These are phyloP conservation scores for Trichoderma parareesei DNA, from an alignment of 495 filamentous ascomycete species.

Conservation along the genomic window DNA sequence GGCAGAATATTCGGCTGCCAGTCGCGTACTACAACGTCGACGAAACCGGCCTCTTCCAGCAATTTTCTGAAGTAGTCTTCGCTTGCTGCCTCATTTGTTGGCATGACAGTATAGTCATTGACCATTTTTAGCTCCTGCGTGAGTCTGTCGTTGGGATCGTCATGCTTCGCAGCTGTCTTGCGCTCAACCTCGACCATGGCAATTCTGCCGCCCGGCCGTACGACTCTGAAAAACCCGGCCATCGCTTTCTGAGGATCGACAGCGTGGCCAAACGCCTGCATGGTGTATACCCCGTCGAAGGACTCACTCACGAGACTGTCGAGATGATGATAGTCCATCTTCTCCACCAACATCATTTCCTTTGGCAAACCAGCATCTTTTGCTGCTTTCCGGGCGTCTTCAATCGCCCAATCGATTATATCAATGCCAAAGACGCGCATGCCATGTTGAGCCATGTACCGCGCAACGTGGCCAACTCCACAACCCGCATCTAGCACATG, in stretches of 20 bases:
- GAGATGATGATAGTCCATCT: constrained; percentile 49
- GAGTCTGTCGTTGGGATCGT: constrained; percentile 17
- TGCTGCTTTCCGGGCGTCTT: constrained; percentile 35
- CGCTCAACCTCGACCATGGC: constrained; percentile 48
- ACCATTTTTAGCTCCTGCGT: constrained; percentile 30
- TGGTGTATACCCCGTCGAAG: constrained; percentile 49
- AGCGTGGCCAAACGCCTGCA: constrained; percentile 53
- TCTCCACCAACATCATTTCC: constrained; percentile 28
- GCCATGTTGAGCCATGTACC: constrained; percentile 34
- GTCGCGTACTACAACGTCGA: constrained; percentile 38
- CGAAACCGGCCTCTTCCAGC: constrained; percentile 43
- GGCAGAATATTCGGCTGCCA: constrained; percentile 43
- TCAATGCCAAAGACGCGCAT: constrained; percentile 43
- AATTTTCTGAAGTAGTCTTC: constrained; percentile 25
- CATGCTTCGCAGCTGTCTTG: constrained; percentile 19
- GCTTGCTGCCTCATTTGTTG: constrained; percentile 31
- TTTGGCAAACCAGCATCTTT: constrained; percentile 28
- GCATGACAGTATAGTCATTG: constrained; percentile 42
- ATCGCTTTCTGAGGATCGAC: constrained; percentile 41
- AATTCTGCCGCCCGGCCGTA: constrained; percentile 41
- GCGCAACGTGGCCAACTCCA: constrained; percentile 42
- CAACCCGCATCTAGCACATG: constrained; percentile 47
- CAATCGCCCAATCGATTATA: constrained; percentile 41
- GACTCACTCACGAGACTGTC: constrained; percentile 26
- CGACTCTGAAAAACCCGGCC: constrained; percentile 38